These are phyloP conservation scores for Cercophora scortea DNA, from an alignment of 495 filamentous ascomycete genomes.

Conservation along the genomic window DNA sequence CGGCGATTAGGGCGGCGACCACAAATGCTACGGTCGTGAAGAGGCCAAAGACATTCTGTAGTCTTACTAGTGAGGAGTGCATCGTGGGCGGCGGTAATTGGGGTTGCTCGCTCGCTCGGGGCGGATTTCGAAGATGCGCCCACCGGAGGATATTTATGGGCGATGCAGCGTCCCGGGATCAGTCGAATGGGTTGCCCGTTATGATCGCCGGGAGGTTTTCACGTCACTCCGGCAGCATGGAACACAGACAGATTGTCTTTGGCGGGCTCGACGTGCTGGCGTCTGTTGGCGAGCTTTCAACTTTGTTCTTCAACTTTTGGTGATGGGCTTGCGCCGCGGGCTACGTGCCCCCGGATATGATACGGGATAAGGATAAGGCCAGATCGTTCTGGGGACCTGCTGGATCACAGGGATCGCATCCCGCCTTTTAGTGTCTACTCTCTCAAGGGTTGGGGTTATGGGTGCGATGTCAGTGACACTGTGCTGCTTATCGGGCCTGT, in stretches of 20 bases:
- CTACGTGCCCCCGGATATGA: not conserved
- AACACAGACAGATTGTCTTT: not conserved
- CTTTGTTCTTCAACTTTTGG: not conserved
- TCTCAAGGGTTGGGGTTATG: constrained; percentile 18
- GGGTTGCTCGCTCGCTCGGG: no score
- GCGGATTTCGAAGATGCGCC: no score
- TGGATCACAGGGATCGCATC: no score
- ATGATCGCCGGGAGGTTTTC: not conserved
- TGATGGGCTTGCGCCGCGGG: not conserved
- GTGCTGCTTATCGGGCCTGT: not conserved
- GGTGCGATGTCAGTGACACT: not conserved
- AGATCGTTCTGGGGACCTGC: constrained; percentile 21
- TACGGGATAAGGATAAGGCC: constrained; percentile 17
- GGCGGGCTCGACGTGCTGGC: not conserved
- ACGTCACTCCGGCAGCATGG: not conserved
- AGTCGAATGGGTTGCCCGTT: not conserved
- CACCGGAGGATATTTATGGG: no score
- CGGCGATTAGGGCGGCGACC: constrained; percentile 69
- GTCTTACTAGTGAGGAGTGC: constrained; percentile 77
- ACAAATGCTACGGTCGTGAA: constrained; percentile 90
- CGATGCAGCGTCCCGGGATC: no score
- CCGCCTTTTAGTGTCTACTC: not conserved
- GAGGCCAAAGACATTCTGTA: constrained; percentile 93
- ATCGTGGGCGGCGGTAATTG: constrained; percentile 40
- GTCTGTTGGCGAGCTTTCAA: not conserved